These are phyloP conservation scores for Paxillus rubicundulus DNA, from an alignment of 768 basidiomycete genomes.

Conservation along the genomic window DNA sequence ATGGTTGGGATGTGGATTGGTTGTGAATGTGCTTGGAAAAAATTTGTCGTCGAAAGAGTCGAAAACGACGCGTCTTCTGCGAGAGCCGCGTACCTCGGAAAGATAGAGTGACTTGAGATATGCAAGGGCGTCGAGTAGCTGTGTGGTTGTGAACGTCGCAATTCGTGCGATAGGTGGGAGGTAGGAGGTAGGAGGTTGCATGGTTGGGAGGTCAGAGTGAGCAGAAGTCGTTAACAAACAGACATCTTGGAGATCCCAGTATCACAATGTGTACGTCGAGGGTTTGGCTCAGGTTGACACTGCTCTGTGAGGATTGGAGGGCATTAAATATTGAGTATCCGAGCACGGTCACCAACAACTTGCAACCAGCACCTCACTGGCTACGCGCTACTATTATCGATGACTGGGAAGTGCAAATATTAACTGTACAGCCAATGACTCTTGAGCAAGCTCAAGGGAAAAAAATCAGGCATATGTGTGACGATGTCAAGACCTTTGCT, in stretches of 20 bases:
- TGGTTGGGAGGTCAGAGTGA: neutral
- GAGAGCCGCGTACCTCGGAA: constrained; percentile 61
- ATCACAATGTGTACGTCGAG: no score
- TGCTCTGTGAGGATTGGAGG: neutral
- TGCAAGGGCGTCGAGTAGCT: constrained; percentile 43
- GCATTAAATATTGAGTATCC: neutral
- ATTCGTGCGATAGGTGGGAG: constrained; percentile 56
- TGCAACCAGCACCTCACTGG: neutral
- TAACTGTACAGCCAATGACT: no score
- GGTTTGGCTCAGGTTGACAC: no score
- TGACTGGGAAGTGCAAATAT: no score
- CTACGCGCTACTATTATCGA: no score
- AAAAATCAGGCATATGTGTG: no score
- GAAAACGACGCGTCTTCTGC: constrained; percentile 31
- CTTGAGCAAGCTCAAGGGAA: no score
- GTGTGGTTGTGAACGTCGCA: constrained; percentile 29
- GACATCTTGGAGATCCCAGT: neutral
- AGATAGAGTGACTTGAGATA: constrained; percentile 57
- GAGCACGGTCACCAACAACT: neutral
- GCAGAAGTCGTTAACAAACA: neutral
- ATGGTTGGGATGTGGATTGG: neutral
- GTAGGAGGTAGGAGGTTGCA: constrained; percentile 44
- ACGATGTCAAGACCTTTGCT: no score
- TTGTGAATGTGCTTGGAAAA: neutral
- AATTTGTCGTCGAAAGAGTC: neutral